Evolutionary conservation across 371 early-diverging fungal species (phyloP).

Genomic region (Furculomyces boomerangus): DNA sequence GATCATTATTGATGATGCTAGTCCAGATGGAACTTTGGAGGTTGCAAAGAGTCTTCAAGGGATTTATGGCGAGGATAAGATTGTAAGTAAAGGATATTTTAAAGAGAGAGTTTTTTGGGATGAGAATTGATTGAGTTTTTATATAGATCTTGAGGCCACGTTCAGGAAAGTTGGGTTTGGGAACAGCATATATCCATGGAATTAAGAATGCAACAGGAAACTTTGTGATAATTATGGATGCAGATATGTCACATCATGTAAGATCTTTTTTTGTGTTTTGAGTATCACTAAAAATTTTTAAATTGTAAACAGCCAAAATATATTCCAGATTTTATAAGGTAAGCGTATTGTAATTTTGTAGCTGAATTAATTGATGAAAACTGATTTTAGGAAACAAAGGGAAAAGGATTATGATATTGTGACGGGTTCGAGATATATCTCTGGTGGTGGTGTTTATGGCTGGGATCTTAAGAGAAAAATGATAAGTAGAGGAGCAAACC

Average conservation of each 20-base stretch:
- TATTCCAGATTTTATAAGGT: slow-evolving; percentile 76
- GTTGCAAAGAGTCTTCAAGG: slow-evolving; percentile 73
- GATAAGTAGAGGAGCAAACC: slow-evolving; percentile 96
- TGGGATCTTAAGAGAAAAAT: slow-evolving; percentile 97
- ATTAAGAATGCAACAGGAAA: slow-evolving; percentile 85
- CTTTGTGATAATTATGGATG: slow-evolving; percentile 96
- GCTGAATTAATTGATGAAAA: background rate
- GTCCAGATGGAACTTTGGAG: slow-evolving; percentile 96
- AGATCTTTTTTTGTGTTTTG: background rate
- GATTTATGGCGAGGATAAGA: slow-evolving; percentile 70
- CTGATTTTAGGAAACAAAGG: slow-evolving; percentile 34
- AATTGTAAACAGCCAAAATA: slow-evolving; percentile 51
- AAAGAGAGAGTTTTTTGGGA: background rate
- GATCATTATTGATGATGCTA: slow-evolving; percentile 95
- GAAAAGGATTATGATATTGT: slow-evolving; percentile 81
- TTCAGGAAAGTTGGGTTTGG: slow-evolving; percentile 91
- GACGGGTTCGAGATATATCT: slow-evolving; percentile 83
- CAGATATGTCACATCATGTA: slow-evolving; percentile 95
- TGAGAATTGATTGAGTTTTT: slow-evolving; percentile 24
- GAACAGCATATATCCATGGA: slow-evolving; percentile 94
- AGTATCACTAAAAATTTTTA: background rate
- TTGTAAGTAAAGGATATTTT: slow-evolving; percentile 34
- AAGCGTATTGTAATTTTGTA: slow-evolving; percentile 18
- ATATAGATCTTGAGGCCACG: slow-evolving; percentile 49
- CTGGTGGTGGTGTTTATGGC: slow-evolving; percentile 92